Conservation (phyloP, 1,139 yeast species). For the Nakaseomyces glabratus region DNA sequence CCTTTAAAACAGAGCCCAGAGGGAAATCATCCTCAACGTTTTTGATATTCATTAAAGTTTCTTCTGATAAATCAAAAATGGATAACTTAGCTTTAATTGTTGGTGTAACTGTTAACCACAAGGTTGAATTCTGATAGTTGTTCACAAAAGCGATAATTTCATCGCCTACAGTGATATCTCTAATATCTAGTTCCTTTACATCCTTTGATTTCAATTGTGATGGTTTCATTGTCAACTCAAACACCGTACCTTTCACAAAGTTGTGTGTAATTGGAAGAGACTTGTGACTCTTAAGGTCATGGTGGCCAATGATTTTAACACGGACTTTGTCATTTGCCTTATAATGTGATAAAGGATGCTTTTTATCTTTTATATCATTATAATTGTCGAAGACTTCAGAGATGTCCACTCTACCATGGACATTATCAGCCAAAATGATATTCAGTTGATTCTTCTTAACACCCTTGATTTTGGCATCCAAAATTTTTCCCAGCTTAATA, state of each 20-base stretch:
- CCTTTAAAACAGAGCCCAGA: constrained; percentile 60
- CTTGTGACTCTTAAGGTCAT: constrained; percentile 61
- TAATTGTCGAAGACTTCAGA: constrained; percentile 55
- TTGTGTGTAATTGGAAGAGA: constrained; percentile 63
- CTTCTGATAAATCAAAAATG: constrained; percentile 54
- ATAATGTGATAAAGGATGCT: constrained; percentile 54
- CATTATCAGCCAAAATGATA: constrained; percentile 67
- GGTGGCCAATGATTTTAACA: constrained; percentile 69
- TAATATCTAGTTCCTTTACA: constrained; percentile 34
- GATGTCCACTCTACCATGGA: constrained; percentile 73
- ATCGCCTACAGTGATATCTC: constrained; percentile 49
- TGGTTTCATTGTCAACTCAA: constrained; percentile 57
- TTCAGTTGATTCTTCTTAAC: constrained; percentile 69
- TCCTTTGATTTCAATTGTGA: constrained; percentile 38
- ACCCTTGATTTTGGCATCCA: constrained; percentile 53
- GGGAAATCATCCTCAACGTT: constrained; percentile 52
- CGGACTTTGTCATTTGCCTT: constrained; percentile 48
- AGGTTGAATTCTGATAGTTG: constrained; percentile 47
- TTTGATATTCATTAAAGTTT: constrained; percentile 34
- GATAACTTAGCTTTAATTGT: constrained; percentile 59
- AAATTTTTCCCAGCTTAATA: constrained; percentile 48
- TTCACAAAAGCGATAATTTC: constrained; percentile 57
- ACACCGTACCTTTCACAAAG: constrained; percentile 44
- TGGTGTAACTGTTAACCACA: constrained; percentile 69
- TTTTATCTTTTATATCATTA: constrained; percentile 48